Evolutionary conservation across 2,329 filamentous ascomycete genomes (phyloP).

Genomic region (Parastagonospora avenae): DNA sequence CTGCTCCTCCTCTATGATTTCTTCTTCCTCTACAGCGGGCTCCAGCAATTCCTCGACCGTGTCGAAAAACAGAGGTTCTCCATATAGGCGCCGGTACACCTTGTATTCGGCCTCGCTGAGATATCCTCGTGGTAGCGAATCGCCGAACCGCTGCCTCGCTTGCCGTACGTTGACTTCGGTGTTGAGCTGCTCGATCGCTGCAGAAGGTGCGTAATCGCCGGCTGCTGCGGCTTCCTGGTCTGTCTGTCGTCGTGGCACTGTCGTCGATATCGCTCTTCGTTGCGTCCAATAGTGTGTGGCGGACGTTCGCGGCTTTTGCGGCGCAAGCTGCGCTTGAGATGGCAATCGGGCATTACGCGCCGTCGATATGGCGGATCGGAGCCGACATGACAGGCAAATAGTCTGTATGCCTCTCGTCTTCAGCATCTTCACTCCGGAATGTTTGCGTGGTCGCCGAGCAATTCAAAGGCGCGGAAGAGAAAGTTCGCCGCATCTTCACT

Average conservation of each 20-base stretch:
- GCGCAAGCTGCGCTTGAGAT: constrained; percentile 11
- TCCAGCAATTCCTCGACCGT: constrained; percentile 58
- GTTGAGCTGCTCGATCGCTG: constrained; percentile 28
- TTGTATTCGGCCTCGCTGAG: constrained; percentile 72
- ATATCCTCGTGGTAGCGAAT: constrained; percentile 74
- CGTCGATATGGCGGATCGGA: constrained; percentile 31
- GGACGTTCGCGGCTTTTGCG: constrained; percentile 17
- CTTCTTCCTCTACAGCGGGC: constrained; percentile 54
- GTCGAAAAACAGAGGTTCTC: constrained; percentile 68
- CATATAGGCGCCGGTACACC: constrained; percentile 82
- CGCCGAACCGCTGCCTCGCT: constrained; percentile 76
- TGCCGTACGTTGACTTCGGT: constrained; percentile 70
- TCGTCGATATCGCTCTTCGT: constrained; percentile 30
- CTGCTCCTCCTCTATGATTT: constrained; percentile 44
- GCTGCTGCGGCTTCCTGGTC: constrained; percentile 7
- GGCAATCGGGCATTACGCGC: constrained; percentile 33
- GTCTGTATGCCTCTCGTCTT: constrained; percentile 34
- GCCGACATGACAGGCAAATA: constrained; percentile 41
- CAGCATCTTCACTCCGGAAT: constrained; percentile 32
- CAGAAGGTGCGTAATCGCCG: constrained; percentile 5
- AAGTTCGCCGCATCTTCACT: constrained; percentile 39
- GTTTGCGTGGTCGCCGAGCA: constrained; percentile 8
- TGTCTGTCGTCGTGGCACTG: constrained; percentile 15
- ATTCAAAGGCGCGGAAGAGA: constrained; percentile 15
- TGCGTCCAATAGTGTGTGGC: constrained; percentile 13